These are phyloP conservation scores for Trichosporon coremiiforme DNA, from an alignment of 1,284 basidiomycete genomes.

Conservation along the genomic window DNA sequence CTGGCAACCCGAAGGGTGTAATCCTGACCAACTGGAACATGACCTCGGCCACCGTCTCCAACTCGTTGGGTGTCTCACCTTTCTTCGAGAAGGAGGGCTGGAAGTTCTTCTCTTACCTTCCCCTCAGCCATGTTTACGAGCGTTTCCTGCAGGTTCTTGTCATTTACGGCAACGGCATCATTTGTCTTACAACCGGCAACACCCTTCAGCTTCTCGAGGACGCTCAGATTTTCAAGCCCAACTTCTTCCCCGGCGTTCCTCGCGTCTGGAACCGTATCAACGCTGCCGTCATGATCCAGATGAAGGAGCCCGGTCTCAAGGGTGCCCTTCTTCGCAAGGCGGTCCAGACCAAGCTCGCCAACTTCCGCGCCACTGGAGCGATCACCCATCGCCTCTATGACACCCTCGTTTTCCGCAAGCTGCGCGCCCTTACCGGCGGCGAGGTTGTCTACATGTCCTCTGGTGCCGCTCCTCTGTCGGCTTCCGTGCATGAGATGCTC, in stretches of 20 bases:
- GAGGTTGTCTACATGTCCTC: constrained; percentile 49
- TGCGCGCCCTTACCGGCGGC: constrained; percentile 53
- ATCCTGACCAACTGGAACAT: constrained; percentile 78
- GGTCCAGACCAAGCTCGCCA: constrained; percentile 74
- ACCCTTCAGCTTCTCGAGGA: constrained; percentile 88
- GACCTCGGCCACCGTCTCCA: constrained; percentile 66
- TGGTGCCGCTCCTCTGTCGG: constrained; percentile 54
- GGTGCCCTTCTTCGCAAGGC: constrained; percentile 77
- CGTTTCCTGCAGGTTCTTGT: constrained; percentile 57
- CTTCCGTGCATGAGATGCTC: constrained; percentile 54
- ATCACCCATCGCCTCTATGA: constrained; percentile 85
- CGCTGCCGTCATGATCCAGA: constrained; percentile 76
- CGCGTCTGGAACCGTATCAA: constrained; percentile 54
- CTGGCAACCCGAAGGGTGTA: constrained; percentile 64
- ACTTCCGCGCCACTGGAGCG: constrained; percentile 70
- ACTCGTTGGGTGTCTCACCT: constrained; percentile 63
- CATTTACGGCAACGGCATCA: constrained; percentile 67
- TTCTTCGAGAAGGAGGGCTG: constrained; percentile 68
- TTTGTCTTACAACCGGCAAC: constrained; percentile 90
- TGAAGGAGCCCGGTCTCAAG: constrained; percentile 80
- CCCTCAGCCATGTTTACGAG: constrained; percentile 78
- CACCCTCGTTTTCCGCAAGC: constrained; percentile 72
- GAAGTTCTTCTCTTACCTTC: constrained; percentile 54
- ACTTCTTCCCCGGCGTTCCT: constrained; percentile 79
- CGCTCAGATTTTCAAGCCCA: constrained; percentile 78